A percentile compares a stretch with the other conserved stretches of the same genome.
Conservation (phyloP, 108 stramenopile genomes). For the Skeletonema tropicum region DNA sequence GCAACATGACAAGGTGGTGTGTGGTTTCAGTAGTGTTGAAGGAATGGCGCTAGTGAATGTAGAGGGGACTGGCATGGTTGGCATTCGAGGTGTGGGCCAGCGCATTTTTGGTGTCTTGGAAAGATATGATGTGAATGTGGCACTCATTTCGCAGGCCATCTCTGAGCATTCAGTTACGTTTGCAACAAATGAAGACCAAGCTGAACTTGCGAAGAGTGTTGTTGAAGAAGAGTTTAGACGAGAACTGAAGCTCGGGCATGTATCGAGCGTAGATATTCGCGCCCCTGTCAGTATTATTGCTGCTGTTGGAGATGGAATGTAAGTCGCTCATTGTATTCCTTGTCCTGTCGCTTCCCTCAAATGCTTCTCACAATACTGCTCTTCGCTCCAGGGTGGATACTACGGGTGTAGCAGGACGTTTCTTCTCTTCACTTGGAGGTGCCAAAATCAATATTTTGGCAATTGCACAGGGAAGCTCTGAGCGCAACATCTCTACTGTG, state of each 20-base stretch:
- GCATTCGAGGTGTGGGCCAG: conserved; percentile 79
- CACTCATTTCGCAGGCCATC: conserved; percentile 88
- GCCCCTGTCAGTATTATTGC: conserved; percentile 89
- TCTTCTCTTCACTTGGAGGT: conserved; percentile 86
- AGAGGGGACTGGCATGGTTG: conserved; percentile 88
- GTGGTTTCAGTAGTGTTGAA: conserved; percentile 88
- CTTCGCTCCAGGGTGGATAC: conserved; percentile 22
- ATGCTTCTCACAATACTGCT: neutral
- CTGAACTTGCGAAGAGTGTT: conserved; percentile 59
- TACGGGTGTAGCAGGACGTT: conserved; percentile 81
- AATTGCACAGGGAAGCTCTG: conserved; percentile 81
- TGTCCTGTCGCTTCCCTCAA: neutral
- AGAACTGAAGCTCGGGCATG: conserved; percentile 58
- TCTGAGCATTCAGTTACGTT: conserved; percentile 89
- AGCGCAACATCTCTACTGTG: conserved; percentile 88
- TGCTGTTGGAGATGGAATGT: conserved; percentile 91
- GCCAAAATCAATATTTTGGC: conserved; percentile 88
- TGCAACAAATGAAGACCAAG: conserved; percentile 63
- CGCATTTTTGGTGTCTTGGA: conserved; percentile 83
- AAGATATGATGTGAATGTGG: conserved; percentile 67
- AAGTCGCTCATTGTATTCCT: neutral
- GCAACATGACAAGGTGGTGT: conserved; percentile 67
- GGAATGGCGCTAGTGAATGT: conserved; percentile 89
- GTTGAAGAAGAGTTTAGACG: conserved; percentile 79
- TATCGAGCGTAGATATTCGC: conserved; percentile 59